Base-by-base conservation (phyloP, 306 rosid species). In the Ammopiptanthus mongolicus region DNA sequence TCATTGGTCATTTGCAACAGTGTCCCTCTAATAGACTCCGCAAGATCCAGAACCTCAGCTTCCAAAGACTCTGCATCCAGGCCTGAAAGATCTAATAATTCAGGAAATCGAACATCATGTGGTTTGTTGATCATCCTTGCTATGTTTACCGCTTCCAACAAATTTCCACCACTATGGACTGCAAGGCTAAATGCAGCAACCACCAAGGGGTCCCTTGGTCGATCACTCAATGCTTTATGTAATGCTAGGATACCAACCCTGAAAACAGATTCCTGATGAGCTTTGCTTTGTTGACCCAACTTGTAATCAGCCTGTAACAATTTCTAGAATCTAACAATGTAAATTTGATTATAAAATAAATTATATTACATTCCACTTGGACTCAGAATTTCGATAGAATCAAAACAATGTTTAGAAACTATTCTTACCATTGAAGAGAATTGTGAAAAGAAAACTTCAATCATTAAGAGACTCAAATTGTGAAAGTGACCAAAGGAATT, bases 221-320 rank as follows among this genome's bases (percentile, higher is more conserved):
- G 81, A 76, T 88, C 86, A 15, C 71, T 83, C 74, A 93, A 80
- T 17, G 98, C 83, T 64, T 69, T 81, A 81, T 93, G 98, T 65
- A 93, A 89, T 57, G 89, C 95, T 73, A 93, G 86, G 71, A 93
- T 85, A 22, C 86, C 84, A 67, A 93, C 83, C 96, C 96, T 90
- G 96, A 74, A 80, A 83, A 53, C 36, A 83, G 71, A 81, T 44
- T 75, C 39, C 39, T 55, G 14, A 42, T 61, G 63, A 80, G 66
- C 65, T 82, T 78, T 75, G 42, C 33, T 73, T 78, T 75, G 50
- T 55, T 48, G 21, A 63, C 68, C 65, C 63, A 70, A 64, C 62
- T 75, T 52, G 8, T 47, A 70, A 75, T 44, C 69, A 65, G 62
- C 48, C 47, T 80, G 53, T 23, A 50, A 31, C 47, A 8, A 37